Evolutionary conservation across 108 stramenopile species (phyloP), one percentile per base, ranked within the genome.

Genomic region (Seminavis robusta): DNA sequence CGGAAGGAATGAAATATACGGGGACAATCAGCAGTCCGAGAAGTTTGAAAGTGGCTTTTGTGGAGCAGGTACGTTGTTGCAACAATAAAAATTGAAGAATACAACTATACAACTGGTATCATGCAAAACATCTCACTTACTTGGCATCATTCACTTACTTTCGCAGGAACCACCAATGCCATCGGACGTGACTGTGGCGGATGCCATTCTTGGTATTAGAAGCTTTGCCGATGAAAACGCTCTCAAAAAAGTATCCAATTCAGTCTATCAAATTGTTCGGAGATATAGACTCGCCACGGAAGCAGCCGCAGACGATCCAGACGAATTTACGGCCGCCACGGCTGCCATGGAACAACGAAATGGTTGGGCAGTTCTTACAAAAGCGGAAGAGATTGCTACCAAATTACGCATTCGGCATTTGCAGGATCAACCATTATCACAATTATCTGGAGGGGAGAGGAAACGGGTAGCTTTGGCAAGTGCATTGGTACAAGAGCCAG

Each of bases 391-490:
- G 61, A 68, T 92, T 3, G 77, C 90, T 3, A 86, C 81, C 1
- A 62, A 72, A 33, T 54, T 92, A 6, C 61, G 84, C 34, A 73
- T 92, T 19, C 70, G 71, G 24, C 80, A 80, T 34, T 63, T 92
- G 56, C 69, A 80, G 48, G 69, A 81, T 27, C 66, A 78, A 53
- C 78, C 82, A 9, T 60, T 88, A 1, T 63, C 73, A 8, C 67
- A 72, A 5, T 56, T 92, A 8, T 84, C 82, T 0, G 90, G 90
- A 0, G 90, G 90, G 5, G 90, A 92, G 69, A 59, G 86, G 11
- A 92, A 92, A 47, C 72, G 90, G 3, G 90, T 92, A 1, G 90
- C 90, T n/a, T 54, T 92, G 4, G 84, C 84, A 24, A 79, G 86
- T 7, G 90, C 90, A 11, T 51, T 92, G 4, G 75, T 84, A 2